Percentiles rank a stretch among this genome's conserved stretches.
Evolutionary conservation across 345 rosid genomes (phyloP).

Genomic region (Psidium friedrichsthalianum): DNA sequence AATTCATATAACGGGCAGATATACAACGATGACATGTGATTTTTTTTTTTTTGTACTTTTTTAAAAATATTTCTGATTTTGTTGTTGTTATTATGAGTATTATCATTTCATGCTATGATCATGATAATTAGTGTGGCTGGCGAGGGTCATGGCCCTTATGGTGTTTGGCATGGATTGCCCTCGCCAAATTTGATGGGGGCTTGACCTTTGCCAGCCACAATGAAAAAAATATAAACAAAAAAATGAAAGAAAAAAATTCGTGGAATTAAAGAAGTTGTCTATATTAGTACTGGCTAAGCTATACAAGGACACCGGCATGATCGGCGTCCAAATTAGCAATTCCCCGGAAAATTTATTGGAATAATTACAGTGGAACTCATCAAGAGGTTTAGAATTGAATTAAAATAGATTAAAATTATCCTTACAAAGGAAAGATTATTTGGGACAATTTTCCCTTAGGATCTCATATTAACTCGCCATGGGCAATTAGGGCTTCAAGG

Average conservation of each 20-base stretch:
- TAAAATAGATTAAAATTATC: too few relatives aligned
- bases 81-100: neutral
- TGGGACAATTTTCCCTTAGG: neutral
- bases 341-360: fast-evolving
- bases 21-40: too few relatives aligned
- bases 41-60: fast-evolving
- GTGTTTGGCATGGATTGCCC: too few relatives aligned
- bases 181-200: too few relatives aligned
- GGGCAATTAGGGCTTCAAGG: neutral
- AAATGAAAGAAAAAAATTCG: fast-evolving
- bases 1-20: too few relatives aligned
- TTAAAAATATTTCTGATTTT: neutral
- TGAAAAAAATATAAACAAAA: neutral
- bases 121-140: too few relatives aligned
- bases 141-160: too few relatives aligned
- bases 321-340: fast-evolving
- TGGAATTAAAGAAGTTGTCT: neutral
- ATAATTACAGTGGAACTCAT: too few relatives aligned
- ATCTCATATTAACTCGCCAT: neutral
- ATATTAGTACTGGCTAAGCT: fast-evolving
- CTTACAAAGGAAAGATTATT: neutral
- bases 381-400: too few relatives aligned
- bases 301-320: fast-evolving
- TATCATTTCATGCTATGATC: too few relatives aligned
- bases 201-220: too few relatives aligned